Base-by-base conservation (phyloP, 2,329 filamentous ascomycete species). In the Akanthomyces muscarius region DNA sequence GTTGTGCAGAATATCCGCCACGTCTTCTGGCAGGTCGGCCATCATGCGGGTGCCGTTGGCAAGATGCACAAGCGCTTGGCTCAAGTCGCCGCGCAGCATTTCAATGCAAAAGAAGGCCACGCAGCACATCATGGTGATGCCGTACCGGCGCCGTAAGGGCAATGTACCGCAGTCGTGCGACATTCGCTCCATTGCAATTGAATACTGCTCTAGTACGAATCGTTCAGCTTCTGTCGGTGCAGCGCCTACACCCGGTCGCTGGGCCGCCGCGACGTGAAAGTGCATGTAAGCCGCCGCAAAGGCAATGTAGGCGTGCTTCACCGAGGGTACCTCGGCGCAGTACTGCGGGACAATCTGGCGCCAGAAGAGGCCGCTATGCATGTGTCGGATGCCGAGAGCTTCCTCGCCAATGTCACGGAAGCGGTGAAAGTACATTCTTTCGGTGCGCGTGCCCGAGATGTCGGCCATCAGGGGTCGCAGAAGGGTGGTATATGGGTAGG, bases 131-230 rank as follows among this genome's bases (percentile, higher is more conserved):
- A 75, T 69, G 21, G 70, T 69, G 44, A 70, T 67, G 54, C 69
- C 69, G 48, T 66, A 67, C 21, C 63, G 53, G 25, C 64, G 63
- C 13, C 64, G 60, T 36, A 64, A 28, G 7, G 50, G 55, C 45
- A 64, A 11, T 18, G 3, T 8, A 23, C 16, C 25, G 55, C 62
- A 55, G 45, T 66, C 54, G 23, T 55, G 42, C 45, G 55, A 69
- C 18, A 76, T 69, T 23, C 71, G 69, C 54, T 71, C 71, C 58
- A 78, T 74, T 23, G 75, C 73, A 11, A 69, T 68, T 66, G 73
- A 75, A 65, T 78, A 77, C 59, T 77, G 74, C 61, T 74, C 71
- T 62, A 78, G 73, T 47, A 72, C 72, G 65, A 77, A 76, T 6
- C 74, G 66, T 54, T 77, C 75, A 4, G 73, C 68, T 33, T 72